Evolutionary conservation across 139 green algal species (phyloP).

Genomic region (Chlorella sp.): DNA sequence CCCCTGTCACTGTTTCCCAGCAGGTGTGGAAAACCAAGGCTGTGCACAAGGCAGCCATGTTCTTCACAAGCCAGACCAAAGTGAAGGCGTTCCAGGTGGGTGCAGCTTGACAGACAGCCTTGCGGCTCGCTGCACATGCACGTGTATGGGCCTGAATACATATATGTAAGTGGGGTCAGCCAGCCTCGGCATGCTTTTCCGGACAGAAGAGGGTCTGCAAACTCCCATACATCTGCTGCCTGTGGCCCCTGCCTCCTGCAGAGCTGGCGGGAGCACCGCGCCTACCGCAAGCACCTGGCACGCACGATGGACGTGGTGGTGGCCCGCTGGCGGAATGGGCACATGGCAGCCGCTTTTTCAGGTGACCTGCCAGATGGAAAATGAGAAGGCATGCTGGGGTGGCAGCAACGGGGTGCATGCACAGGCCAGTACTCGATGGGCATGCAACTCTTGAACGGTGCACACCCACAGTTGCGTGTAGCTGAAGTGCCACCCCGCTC

Average conservation of each 20-base stretch:
- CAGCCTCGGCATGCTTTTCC: no score
- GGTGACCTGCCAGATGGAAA: background rate
- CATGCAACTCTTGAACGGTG: background rate
- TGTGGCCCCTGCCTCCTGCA: background rate
- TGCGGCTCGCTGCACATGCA: background rate
- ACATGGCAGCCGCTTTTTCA: background rate
- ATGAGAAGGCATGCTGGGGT: background rate
- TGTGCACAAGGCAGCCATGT: conserved; percentile 3
- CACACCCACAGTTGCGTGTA: background rate
- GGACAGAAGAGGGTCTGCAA: background rate
- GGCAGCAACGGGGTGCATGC: background rate
- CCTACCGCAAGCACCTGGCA: background rate
- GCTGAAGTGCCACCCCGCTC: no score
- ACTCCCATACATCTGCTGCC: background rate
- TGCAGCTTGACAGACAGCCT: background rate
- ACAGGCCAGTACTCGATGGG: background rate
- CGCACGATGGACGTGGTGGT: background rate
- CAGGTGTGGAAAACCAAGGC: conserved; percentile 6
- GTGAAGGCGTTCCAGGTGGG: background rate
- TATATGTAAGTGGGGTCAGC: background rate
- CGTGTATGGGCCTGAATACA: background rate
- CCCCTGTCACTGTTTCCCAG: background rate
- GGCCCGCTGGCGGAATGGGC: background rate
- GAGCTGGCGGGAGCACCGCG: background rate
- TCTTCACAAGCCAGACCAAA: background rate